Evolutionary conservation across 371 early-diverging fungal genomes (phyloP), one percentile per base, ranked within the genome.

Genomic region (Mucor mucedo): DNA sequence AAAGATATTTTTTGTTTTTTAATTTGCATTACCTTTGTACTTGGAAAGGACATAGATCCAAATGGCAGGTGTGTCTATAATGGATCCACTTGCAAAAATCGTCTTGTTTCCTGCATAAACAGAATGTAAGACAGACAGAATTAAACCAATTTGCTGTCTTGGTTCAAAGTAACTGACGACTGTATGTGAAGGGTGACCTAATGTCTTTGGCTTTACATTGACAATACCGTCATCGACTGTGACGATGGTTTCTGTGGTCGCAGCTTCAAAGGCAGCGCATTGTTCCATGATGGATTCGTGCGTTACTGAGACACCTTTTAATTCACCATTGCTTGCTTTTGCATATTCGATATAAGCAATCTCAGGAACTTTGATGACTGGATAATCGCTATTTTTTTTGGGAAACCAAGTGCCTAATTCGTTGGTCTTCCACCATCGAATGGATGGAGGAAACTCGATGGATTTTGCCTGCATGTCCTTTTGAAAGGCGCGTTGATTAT

Each of bases 271-370:
- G 14, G 69, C 58, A 50, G 58, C 66, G 58, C 94, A 91, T 61
- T 91, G 92, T 33, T 87, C 76, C 74, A 94, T 84, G 39, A 95
- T 80, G 5, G 91, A 88, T 13, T 86, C 78, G 67, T 95, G 95
- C 38, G 89, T 87, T 33, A 95, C 76, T 11, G 86, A 86, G 5
- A 93, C 91, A 45, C 94, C 95, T 71, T 94, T 93, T 6, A 93
- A 79, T 72, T 92, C 92, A 40, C 95, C 93, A 68, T 86, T 88
- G 9, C 87, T 85, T 58, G 90, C 89, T 61, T 93, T 94, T 56
- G 88, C 87, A 64, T 89, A 94, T 71, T 93, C 94, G 41, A 95
- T 84, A 64, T 93, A 94, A 4, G 95, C 95, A n/a, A 91, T 68
- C 33, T 93, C 93, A 5, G 80, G 73, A 4, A 68, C 58, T 8